Percentiles rank a stretch among this genome's conserved stretches.
Evolutionary conservation across 1,139 yeast species (phyloP).

Genomic region (Yamadazyma trypodendri): DNA sequence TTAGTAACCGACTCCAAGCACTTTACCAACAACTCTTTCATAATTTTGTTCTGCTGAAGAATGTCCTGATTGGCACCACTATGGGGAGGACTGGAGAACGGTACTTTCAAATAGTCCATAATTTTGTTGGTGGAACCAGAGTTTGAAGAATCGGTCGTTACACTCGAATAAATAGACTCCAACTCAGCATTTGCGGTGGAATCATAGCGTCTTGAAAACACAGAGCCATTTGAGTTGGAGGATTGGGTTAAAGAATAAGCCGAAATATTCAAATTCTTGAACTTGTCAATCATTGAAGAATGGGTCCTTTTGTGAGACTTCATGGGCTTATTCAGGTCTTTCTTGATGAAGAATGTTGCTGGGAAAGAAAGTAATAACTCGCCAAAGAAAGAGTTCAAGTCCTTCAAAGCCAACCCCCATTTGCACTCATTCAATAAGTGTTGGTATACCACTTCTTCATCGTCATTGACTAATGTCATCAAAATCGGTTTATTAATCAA

Average conservation of each 20-base stretch:
- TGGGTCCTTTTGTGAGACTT: conserved; percentile 18
- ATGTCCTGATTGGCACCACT: conserved; percentile 4
- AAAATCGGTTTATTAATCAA: conserved; percentile 52
- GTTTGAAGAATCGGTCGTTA: conserved; percentile 12
- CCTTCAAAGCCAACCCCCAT: conserved; percentile 52
- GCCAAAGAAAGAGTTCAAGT: conserved; percentile 45
- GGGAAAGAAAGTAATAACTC: conserved; percentile 39
- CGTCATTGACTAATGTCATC: conserved; percentile 45
- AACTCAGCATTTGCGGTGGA: conserved; percentile 18
- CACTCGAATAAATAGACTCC: conserved; percentile 34
- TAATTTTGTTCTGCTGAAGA: conserved; percentile 7
- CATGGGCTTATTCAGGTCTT: conserved; percentile 13
- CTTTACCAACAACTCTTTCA: conserved; percentile 12
- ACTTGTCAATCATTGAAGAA: conserved; percentile 20
- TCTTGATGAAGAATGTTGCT: conserved; percentile 25
- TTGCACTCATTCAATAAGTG: conserved; percentile 57
- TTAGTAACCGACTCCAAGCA: conserved; percentile 14
- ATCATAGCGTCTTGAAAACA: conserved; percentile 22
- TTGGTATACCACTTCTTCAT: conserved; percentile 62
- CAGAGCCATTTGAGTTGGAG: conserved; percentile 16
- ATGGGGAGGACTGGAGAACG: conserved; percentile 10
- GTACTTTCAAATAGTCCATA: conserved; percentile 27
- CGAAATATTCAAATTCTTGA: conserved; percentile 18
- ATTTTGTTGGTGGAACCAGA: conserved; percentile 18
- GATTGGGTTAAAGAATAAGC: conserved; percentile 14